Evolutionary conservation across 2,329 filamentous ascomycete species (phyloP).

Genomic region (Xenoacremonium recifei): DNA sequence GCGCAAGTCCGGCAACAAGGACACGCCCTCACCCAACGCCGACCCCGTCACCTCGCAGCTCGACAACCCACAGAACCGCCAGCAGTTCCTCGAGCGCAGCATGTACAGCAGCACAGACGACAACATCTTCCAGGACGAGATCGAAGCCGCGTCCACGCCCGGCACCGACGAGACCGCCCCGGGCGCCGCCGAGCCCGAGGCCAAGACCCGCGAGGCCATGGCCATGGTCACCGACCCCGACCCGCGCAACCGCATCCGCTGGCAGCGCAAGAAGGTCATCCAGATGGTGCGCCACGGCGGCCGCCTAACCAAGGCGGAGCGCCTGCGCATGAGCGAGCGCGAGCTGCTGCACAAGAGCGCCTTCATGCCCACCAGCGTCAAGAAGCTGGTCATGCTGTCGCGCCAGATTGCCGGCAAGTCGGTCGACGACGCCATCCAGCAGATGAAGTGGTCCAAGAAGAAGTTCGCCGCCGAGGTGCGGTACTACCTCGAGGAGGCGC

Average conservation of each 20-base stretch:
- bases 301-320: constrained; percentile 55
- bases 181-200: constrained; percentile 32
- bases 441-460: constrained; percentile 97
- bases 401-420: constrained; percentile 90
- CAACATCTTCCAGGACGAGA: constrained; percentile 63
- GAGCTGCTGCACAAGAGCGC: constrained; percentile 60
- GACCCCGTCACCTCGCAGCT: constrained; percentile 32
- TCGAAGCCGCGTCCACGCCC: constrained; percentile 36
- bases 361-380: constrained; percentile 78
- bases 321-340: constrained; percentile 64
- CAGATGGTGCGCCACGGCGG: constrained; percentile 65
- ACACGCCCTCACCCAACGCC: constrained; percentile 28
- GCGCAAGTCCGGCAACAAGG: constrained; percentile 28
- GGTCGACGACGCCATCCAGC: constrained; percentile 87
- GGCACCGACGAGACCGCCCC: constrained; percentile 15
- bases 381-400: constrained; percentile 86
- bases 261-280: constrained; percentile 83
- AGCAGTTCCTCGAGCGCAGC: constrained; percentile 39
- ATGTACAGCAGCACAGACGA: constrained; percentile 46
- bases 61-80: constrained; percentile 41
- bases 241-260: constrained; percentile 67
- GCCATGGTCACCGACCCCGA: constrained; percentile 70
- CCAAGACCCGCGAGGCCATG: constrained; percentile 50
- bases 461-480: constrained; percentile 79
- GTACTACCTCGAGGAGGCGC: constrained; percentile 76